Conservation (phyloP, 116 monocot species). For the Zostera marina region DNA sequence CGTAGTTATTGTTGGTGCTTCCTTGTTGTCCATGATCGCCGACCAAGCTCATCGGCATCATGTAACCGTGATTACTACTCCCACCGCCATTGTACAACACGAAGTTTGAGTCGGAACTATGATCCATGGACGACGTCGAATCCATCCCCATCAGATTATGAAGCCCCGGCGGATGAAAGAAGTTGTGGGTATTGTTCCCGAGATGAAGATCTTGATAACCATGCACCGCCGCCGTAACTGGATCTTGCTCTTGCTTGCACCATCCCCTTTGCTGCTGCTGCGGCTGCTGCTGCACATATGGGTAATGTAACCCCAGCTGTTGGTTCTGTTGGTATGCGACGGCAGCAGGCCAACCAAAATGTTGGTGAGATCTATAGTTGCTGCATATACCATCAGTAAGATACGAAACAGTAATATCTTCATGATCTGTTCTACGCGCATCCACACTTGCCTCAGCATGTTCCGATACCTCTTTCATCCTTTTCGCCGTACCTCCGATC, state of each 20-base stretch:
- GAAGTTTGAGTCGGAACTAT: slow-evolving; percentile 42
- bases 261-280: slow-evolving; percentile 22
- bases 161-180: slow-evolving; percentile 36
- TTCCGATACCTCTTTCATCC: slow-evolving; percentile 51
- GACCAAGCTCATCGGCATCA: slow-evolving; percentile 29
- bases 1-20: slow-evolving; percentile 10
- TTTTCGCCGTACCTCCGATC: slow-evolving; percentile 67
- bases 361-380: slow-evolving; percentile 16
- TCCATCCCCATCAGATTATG: slow-evolving; percentile 32
- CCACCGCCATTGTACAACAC: neutral
- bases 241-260: slow-evolving; percentile 80
- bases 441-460: slow-evolving; percentile 24
- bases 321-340: slow-evolving; percentile 56
- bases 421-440: slow-evolving; percentile 15
- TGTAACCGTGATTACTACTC: slow-evolving; percentile 11
- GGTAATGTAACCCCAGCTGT: slow-evolving; percentile 18
- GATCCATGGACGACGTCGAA: slow-evolving; percentile 27
- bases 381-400: slow-evolving; percentile 18
- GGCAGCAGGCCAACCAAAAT: slow-evolving; percentile 57
- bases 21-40: slow-evolving; percentile 9
- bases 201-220: slow-evolving; percentile 45
- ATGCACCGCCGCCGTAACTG: slow-evolving; percentile 20
- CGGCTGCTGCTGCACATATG: slow-evolving; percentile 17
- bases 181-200: slow-evolving; percentile 36
- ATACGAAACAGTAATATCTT: slow-evolving; percentile 5